Evolutionary conservation across 2,329 filamentous ascomycete genomes (phyloP), one percentile per base, ranked within the genome.

Genomic region (Thielaviopsis musarum): DNA sequence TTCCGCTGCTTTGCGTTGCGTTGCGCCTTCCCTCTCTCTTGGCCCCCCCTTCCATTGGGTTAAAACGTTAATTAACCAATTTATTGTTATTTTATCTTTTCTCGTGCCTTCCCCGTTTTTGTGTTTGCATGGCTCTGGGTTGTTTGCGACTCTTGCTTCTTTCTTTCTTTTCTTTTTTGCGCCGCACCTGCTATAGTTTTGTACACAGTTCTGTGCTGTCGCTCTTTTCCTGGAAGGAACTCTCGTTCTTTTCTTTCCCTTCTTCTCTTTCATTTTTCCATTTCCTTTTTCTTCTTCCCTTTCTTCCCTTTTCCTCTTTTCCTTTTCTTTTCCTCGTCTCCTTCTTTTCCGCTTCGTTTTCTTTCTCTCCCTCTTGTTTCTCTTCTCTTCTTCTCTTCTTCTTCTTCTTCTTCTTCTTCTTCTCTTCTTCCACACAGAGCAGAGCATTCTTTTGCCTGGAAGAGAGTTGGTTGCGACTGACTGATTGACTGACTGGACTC

Each of bases 271-370:
- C 15, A 13, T 45, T 21, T n/a, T 28, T 53, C 48, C 48, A 30
- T 54, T 54, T 34, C 45, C 38, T 19, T 26, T 57, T 52, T 45
- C 12, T n/a, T 28, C 19, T 28, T 49, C 53, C 30, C 52, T 60
- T 51, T 38, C 48, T 61, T 60, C 52, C 53, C 57, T 62, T 22
- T 51, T 45, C 24, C 59, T 62, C 24, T 64, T 34, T 34, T 34
- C 30, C 61, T 56, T 59, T 62, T 61, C 65, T 65, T 65, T 63
- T 63, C 59, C 63, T 63, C 65, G 63, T 63, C 65, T 62, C 41
- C 63, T 61, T 63, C 64, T 61, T 63, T 59, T 64, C 60, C 60
- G 59, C 54, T 59, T 53, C 64, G 22, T 52, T 58, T 15, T 41
- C 17, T 10, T 49, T 38, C 24, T 62, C 58, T 62, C 64, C 61